Conservation (phyloP, 2,329 filamentous ascomycete species). For the Westerdykella ornata region DNA sequence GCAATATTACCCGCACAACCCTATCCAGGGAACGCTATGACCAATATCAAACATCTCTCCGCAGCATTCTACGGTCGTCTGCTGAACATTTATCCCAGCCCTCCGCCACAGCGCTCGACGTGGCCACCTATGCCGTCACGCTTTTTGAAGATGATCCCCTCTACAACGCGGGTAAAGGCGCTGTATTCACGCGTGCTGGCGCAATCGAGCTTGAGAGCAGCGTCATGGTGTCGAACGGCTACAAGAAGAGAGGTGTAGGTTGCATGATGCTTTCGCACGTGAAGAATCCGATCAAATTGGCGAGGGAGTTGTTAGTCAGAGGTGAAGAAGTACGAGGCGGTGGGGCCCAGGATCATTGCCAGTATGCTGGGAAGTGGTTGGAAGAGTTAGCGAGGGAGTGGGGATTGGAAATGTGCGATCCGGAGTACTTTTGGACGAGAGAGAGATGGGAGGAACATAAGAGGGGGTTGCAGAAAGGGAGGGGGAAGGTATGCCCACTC, state of each 20-base stretch:
- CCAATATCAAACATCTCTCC: conserved; percentile 36
- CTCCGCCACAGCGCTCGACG: conserved; percentile 58
- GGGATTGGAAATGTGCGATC: conserved; percentile 63
- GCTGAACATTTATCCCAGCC: conserved; percentile 22
- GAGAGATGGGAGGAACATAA: conserved; percentile 72
- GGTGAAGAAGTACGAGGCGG: conserved; percentile 56
- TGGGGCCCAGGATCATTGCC: conserved; percentile 61
- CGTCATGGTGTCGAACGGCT: conserved; percentile 72
- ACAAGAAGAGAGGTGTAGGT: conserved; percentile 69
- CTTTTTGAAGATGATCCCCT: conserved; percentile 72
- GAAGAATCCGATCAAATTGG: conserved; percentile 73
- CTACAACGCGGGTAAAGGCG: conserved; percentile 78
- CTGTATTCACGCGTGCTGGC: conserved; percentile 78
- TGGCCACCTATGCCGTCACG: conserved; percentile 67
- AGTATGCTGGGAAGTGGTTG: conserved; percentile 60
- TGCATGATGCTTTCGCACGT: conserved; percentile 66
- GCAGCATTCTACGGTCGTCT: conserved; percentile 29
- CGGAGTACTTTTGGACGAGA: conserved; percentile 72
- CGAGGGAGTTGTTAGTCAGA: conserved; percentile 61
- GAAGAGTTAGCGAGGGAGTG: conserved; percentile 62
- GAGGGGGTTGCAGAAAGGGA: conserved; percentile 48
- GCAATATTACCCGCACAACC: conserved; percentile 41
- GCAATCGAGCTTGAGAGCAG: conserved; percentile 80
- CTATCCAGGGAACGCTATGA: conserved; percentile 33
- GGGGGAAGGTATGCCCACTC: background rate